Conservation (phyloP, 1,139 yeast species). For the Yamadazyma epiphylla region DNA sequence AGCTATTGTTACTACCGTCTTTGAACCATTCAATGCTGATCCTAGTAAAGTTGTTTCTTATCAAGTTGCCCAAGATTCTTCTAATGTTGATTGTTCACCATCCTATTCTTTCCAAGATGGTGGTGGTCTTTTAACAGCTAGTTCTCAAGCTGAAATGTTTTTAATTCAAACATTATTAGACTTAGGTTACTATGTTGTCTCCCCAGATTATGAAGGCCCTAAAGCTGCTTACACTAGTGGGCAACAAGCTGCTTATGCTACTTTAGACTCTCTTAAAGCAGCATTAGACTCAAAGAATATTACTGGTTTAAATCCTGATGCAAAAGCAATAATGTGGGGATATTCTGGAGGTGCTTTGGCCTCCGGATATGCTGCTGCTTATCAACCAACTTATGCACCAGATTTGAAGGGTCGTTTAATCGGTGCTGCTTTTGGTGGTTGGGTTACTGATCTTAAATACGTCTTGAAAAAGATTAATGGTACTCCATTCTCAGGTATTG, state of each 20-base stretch:
- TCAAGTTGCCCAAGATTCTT: slow-evolving; percentile 33
- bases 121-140: slow-evolving; percentile 15
- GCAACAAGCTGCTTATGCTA: slow-evolving; percentile 22
- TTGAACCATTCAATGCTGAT: slow-evolving; percentile 29
- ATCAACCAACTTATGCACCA: slow-evolving; percentile 29
- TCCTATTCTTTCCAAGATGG: slow-evolving; percentile 26
- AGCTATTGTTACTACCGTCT: slow-evolving; percentile 28
- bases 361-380: slow-evolving; percentile 30
- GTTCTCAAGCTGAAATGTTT: slow-evolving; percentile 20
- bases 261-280: slow-evolving; percentile 26
- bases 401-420: slow-evolving; percentile 20
- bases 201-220: slow-evolving; percentile 33
- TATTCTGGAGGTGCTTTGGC: slow-evolving; percentile 37
- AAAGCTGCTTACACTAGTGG: slow-evolving; percentile 27
- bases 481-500: slow-evolving; percentile 18
- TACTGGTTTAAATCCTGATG: slow-evolving; percentile 20
- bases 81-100: slow-evolving; percentile 26
- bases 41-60: slow-evolving; percentile 25
- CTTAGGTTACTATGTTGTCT: slow-evolving; percentile 28
- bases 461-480: slow-evolving; percentile 19
- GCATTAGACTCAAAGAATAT: slow-evolving; percentile 16
- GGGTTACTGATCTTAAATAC: slow-evolving; percentile 20
- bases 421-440: slow-evolving; percentile 35
- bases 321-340: slow-evolving; percentile 29
- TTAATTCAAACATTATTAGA: slow-evolving; percentile 21